Evolutionary conservation across 2,329 filamentous ascomycete species (phyloP).

Genomic region (Corynespora cassiicola): DNA sequence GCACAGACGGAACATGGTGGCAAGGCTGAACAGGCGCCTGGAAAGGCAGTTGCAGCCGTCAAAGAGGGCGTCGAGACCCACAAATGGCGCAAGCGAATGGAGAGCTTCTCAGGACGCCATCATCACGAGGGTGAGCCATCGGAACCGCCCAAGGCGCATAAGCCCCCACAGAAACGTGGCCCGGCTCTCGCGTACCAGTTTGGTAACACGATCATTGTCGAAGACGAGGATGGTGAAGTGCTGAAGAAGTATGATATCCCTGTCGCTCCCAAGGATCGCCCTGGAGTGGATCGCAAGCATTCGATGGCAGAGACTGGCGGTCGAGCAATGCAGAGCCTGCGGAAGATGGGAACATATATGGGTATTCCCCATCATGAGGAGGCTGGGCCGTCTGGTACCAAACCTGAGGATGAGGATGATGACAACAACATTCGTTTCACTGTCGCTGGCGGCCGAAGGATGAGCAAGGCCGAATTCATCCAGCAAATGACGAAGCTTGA

Average conservation of each 20-base stretch:
- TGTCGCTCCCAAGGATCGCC: conserved; percentile 53
- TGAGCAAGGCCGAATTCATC: conserved; percentile 84
- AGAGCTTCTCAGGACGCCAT: conserved; percentile 53
- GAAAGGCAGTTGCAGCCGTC: conserved; percentile 45
- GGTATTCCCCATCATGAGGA: conserved; percentile 43
- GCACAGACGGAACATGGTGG: conserved; percentile 57
- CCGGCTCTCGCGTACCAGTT: conserved; percentile 86
- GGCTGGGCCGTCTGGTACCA: conserved; percentile 28
- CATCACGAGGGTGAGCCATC: conserved; percentile 45
- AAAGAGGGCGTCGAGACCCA: conserved; percentile 42
- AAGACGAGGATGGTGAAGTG: conserved; percentile 86
- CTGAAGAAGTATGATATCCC: conserved; percentile 84
- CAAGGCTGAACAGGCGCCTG: conserved; percentile 39
- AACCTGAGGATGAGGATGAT: conserved; percentile 62
- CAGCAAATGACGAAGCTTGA: conserved; percentile 76
- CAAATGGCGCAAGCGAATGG: conserved; percentile 53
- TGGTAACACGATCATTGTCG: conserved; percentile 87
- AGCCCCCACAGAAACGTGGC: conserved; percentile 58
- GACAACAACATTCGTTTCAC: conserved; percentile 78
- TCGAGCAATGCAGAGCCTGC: conserved; percentile 52
- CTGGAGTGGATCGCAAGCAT: conserved; percentile 32
- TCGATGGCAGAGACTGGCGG: conserved; percentile 40
- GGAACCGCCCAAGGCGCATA: conserved; percentile 39
- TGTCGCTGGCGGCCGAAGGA: conserved; percentile 74
- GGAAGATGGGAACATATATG: conserved; percentile 63